Percentiles rank a stretch among this genome's conserved stretches.
Evolutionary conservation across 208 protist species (phyloP).

Genomic region (Leishmania braziliensis): DNA sequence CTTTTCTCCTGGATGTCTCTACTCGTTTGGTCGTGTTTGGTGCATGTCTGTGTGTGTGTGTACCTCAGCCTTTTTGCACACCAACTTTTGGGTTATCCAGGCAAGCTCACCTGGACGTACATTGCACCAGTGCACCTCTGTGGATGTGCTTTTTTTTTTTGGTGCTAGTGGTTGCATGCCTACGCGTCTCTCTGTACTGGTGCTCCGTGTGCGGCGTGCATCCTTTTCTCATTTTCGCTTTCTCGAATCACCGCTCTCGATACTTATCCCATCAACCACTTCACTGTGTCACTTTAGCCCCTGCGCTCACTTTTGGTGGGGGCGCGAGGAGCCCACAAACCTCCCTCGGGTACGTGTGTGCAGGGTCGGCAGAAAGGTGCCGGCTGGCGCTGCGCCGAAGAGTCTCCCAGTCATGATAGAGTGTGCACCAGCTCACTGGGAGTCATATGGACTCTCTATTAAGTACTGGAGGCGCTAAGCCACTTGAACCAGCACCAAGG

Average conservation of each 20-base stretch:
- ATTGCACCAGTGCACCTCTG: background rate
- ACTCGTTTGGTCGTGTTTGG: too few species aligned
- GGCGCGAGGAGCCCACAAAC: too few species aligned
- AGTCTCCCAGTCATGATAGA: too few species aligned
- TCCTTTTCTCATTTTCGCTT: background rate
- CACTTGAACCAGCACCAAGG: too few species aligned
- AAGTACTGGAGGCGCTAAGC: too few species aligned
- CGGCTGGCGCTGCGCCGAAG: too few species aligned
- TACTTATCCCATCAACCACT: background rate
- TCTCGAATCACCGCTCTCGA: background rate
- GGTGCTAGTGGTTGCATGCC: background rate
- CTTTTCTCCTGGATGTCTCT: background rate
- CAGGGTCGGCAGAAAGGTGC: too few species aligned
- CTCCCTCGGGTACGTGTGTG: too few species aligned
- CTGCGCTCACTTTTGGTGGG: too few species aligned
- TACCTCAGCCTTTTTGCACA: background rate
- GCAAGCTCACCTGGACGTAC: background rate
- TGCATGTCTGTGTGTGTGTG: background rate
- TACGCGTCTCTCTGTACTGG: background rate
- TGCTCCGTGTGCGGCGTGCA: background rate
- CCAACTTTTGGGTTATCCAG: background rate
- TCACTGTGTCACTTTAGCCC: too few species aligned
- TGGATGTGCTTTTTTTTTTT: slow-evolving; percentile 1
- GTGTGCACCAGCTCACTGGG: too few species aligned
- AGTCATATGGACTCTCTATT: too few species aligned